Conservation (phyloP, 1,284 basidiomycete genomes). For the Gomphus sp. region DNA sequence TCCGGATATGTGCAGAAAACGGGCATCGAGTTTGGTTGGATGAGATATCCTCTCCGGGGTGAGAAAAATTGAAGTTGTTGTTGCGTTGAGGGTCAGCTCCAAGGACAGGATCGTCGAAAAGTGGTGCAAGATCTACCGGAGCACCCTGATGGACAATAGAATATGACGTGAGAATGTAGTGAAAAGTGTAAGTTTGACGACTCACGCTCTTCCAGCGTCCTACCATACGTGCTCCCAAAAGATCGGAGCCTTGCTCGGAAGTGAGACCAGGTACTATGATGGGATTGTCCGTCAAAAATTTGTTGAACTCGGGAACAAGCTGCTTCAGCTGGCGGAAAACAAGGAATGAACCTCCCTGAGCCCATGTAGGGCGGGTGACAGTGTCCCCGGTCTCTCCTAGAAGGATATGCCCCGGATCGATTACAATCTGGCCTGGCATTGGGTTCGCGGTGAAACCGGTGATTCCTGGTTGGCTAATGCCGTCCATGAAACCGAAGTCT, state of each 20-base stretch:
- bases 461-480: slow-evolving; percentile 35
- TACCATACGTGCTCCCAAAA: slow-evolving; percentile 43
- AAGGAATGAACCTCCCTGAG: slow-evolving; percentile 19
- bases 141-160: slow-evolving; percentile 23
- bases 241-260: slow-evolving; percentile 32
- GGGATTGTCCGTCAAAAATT: slow-evolving; percentile 35
- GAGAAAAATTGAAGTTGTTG: slow-evolving; percentile 36
- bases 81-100: slow-evolving; percentile 28
- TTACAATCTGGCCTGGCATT: slow-evolving; percentile 29
- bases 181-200: background rate
- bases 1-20: slow-evolving; percentile 46
- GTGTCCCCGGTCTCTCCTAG: slow-evolving; percentile 28
- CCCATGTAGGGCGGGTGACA: slow-evolving; percentile 16
- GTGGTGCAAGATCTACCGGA: slow-evolving; percentile 34
- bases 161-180: background rate
- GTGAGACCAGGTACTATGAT: slow-evolving; percentile 27
- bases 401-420: slow-evolving; percentile 29
- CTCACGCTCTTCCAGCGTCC: slow-evolving; percentile 52
- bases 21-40: slow-evolving; percentile 37
- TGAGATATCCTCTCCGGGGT: slow-evolving; percentile 17
- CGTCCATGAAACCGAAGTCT: slow-evolving; percentile 29
- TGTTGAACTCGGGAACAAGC: slow-evolving; percentile 45
- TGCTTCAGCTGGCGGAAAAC: slow-evolving; percentile 45
- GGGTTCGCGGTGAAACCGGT: slow-evolving; percentile 28
- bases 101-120: slow-evolving; percentile 31